Evolutionary conservation across 1,284 basidiomycete species (phyloP), one percentile per base, ranked within the genome.

Genomic region (Coniophora puteana): DNA sequence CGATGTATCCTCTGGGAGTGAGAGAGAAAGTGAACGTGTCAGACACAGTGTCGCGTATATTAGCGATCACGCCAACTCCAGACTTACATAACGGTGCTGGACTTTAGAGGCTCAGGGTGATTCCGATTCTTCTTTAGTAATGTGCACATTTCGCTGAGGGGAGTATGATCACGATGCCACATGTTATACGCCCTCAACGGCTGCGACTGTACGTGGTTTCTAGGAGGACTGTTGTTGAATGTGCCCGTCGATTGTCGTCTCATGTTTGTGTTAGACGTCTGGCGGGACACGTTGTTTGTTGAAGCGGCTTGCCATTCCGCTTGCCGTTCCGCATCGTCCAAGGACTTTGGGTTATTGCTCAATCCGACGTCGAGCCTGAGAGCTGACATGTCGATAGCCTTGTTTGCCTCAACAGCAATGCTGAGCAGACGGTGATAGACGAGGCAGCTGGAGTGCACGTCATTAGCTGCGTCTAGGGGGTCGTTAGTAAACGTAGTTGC

Each of bases 61-160:
- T n/a, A n/a, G n/a, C n/a, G n/a, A n/a, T n/a, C n/a, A n/a, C n/a
- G n/a, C n/a, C n/a, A 63, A n/a, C n/a, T n/a, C n/a, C n/a, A n/a
- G n/a, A n/a, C 74, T 46, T 44, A 82, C 79, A 83, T 79, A 17
- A 80, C 76, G 4, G 78, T 79, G 25, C 66, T 61, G 40, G 66
- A 62, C 41, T 73, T 72, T 37, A 83, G 61, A 11, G 74, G 72
- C 34, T 72, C 68, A n/a, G n/a, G n/a, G n/a, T n/a, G n/a, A n/a
- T n/a, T n/a, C n/a, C n/a, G n/a, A n/a, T n/a, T n/a, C n/a, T n/a
- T 62, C 51, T 12, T 58, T 51, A 55, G 49, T 22, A 28, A 35
- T 45, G 50, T 44, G 23, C 80, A 74, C 56, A 83, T 79, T 34
- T 65, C 61, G n/a, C 65, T 55, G 5, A 81, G 52, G 1, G 62